A percentile compares a stretch with the other conserved stretches of the same genome.
Evolutionary conservation across 306 rosid species (phyloP).

Genomic region (Begonia peltatifolia): DNA sequence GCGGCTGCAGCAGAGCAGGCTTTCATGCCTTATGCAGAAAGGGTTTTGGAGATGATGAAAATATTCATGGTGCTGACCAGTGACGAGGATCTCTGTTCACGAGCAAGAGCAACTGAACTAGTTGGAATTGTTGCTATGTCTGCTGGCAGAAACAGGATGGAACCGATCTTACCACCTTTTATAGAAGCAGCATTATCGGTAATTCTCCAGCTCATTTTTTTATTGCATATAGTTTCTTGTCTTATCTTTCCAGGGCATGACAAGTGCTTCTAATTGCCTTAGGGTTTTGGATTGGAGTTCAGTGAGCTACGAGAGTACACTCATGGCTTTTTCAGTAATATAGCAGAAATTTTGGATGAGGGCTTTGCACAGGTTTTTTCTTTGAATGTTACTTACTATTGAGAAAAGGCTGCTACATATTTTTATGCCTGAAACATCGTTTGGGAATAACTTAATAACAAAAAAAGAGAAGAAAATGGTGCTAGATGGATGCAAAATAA

Average conservation of each 20-base stretch:
- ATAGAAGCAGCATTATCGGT: slow-evolving; percentile 93
- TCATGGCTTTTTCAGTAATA: slow-evolving; percentile 94
- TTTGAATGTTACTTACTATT: slow-evolving; percentile 12
- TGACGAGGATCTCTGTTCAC: slow-evolving; percentile 86
- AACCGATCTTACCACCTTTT: slow-evolving; percentile 76
- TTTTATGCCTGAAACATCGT: slow-evolving; percentile 11
- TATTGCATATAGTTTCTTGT: slow-evolving; percentile 7
- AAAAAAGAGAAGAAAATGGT: too few relatives aligned
- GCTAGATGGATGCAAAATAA: too few relatives aligned
- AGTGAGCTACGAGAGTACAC: slow-evolving; percentile 98
- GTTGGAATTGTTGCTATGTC: slow-evolving; percentile 99
- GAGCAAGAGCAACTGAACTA: slow-evolving; percentile 95
- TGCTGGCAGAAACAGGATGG: slow-evolving; percentile 78
- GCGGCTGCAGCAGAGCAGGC: slow-evolving; percentile 97
- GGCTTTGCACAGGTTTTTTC: slow-evolving; percentile 59
- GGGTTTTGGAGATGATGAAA: slow-evolving; percentile 92
- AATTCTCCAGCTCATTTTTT: slow-evolving; percentile 21
- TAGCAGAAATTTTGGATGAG: slow-evolving; percentile 82
- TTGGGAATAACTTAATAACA: too few relatives aligned
- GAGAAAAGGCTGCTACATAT: too few relatives aligned
- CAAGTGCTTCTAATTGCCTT: slow-evolving; percentile 15
- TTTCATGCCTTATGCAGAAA: slow-evolving; percentile 87
- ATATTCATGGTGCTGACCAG: slow-evolving; percentile 76
- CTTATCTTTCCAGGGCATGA: slow-evolving; percentile 8
- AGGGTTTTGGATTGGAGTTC: slow-evolving; percentile 88